Conservation (phyloP, 2,329 filamentous ascomycete species). For the Colletotrichum aenigma region DNA sequence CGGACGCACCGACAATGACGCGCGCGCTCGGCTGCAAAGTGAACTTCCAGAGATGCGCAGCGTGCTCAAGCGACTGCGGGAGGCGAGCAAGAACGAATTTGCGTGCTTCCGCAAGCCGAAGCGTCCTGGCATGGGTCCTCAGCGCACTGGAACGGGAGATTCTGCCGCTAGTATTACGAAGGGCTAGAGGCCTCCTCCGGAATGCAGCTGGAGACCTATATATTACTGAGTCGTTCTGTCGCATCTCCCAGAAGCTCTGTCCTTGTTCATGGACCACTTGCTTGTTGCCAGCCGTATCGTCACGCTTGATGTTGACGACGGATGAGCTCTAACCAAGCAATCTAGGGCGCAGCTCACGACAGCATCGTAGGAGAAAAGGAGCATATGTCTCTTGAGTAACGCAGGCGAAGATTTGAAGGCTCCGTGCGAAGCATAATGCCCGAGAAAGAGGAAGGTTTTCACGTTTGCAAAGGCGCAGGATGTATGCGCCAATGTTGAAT, state of each 20-base stretch:
- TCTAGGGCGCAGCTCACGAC: not conserved
- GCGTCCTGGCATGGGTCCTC: constrained; percentile 38
- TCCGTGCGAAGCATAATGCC: not conserved
- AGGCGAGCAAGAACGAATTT: constrained; percentile 85
- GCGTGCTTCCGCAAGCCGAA: constrained; percentile 78
- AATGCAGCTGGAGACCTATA: constrained; percentile 6
- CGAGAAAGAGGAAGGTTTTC: not conserved
- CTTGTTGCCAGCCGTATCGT: not conserved
- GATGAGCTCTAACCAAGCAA: not conserved
- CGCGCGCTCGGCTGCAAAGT: constrained; percentile 77
- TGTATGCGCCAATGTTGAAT: not conserved
- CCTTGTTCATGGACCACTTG: not conserved
- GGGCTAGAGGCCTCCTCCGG: constrained; percentile 17
- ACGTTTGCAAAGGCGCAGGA: not conserved
- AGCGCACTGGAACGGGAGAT: constrained; percentile 36
- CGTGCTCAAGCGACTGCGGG: constrained; percentile 82
- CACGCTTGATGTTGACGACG: not conserved
- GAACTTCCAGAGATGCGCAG: constrained; percentile 90
- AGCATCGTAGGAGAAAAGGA: not conserved
- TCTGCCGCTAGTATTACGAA: constrained; percentile 28
- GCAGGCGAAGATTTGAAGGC: not conserved
- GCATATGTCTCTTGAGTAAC: not conserved
- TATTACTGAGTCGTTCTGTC: not conserved
- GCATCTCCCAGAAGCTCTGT: not conserved
- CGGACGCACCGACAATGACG: constrained; percentile 85